These are phyloP conservation scores for Cyclotella cryptica DNA, from an alignment of 108 stramenopile genomes.

Conservation along the genomic window DNA sequence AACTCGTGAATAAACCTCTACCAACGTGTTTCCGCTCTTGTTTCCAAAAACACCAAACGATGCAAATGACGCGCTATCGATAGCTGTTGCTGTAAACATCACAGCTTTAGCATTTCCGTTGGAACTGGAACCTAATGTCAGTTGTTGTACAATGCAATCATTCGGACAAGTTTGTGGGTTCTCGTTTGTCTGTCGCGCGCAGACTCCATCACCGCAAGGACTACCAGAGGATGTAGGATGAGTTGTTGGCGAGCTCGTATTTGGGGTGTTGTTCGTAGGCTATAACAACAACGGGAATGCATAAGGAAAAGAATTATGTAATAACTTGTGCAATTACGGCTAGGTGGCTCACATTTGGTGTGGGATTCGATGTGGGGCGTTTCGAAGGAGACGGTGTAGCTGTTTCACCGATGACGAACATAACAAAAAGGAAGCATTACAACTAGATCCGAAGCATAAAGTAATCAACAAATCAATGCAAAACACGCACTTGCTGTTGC, in stretches of 20 bases:
- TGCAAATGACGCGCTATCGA: not conserved
- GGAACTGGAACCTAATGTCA: not conserved
- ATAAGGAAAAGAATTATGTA: not conserved
- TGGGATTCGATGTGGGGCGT: slow-evolving; percentile 1
- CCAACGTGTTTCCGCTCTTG: not conserved
- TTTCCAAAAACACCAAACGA: not conserved
- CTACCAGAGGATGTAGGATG: not conserved
- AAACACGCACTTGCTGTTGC: not conserved
- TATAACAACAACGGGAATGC: not conserved
- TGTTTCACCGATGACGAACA: not conserved
- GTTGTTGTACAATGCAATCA: not conserved
- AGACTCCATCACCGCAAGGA: slow-evolving; percentile 6
- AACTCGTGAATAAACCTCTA: slow-evolving; percentile 9
- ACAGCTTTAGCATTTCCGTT: not conserved
- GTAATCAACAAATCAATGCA: not conserved
- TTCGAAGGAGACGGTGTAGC: slow-evolving; percentile 6
- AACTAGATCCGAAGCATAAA: not conserved
- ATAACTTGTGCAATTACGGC: not conserved
- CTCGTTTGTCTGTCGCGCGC: not conserved
- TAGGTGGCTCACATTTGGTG: not conserved
- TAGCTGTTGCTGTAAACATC: slow-evolving; percentile 4
- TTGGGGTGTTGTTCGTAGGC: slow-evolving; percentile 1
- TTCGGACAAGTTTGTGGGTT: slow-evolving; percentile 1
- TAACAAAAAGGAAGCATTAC: not conserved
- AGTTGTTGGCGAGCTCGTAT: not conserved